Evolutionary conservation across 768 basidiomycete genomes (phyloP).

Genomic region (Calocybe indica): DNA sequence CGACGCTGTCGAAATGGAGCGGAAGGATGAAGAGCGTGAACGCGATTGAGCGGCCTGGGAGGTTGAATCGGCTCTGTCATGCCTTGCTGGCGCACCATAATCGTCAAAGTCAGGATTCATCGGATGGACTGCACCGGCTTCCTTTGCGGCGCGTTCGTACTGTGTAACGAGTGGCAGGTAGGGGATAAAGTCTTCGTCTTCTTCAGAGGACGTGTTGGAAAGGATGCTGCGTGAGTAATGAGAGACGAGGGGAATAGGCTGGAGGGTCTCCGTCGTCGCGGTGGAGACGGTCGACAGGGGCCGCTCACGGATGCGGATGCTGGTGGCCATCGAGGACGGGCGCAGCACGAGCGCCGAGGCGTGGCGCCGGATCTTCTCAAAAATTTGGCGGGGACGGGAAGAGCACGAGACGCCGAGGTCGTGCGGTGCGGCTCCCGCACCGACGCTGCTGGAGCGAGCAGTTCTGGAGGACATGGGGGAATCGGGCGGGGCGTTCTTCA

Average conservation of each 20-base stretch:
- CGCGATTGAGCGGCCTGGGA: constrained; percentile 11
- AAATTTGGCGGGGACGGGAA: constrained; percentile 10
- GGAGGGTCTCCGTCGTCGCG: neutral
- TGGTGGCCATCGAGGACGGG: neutral
- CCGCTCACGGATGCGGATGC: no score
- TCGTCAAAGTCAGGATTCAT: neutral
- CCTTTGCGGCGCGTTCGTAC: constrained; percentile 7
- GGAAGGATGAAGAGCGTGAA: constrained; percentile 6
- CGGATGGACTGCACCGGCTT: neutral
- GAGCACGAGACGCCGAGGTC: constrained; percentile 1
- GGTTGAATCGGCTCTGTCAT: neutral
- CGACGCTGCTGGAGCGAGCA: neutral
- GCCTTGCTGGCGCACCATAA: neutral
- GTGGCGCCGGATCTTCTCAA: constrained; percentile 14
- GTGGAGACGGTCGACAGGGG: no score
- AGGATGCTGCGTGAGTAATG: constrained; percentile 2
- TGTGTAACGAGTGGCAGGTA: constrained; percentile 11
- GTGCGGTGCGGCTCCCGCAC: constrained; percentile 1
- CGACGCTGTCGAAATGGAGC: neutral
- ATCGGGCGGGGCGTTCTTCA: neutral
- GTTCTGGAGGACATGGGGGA: neutral
- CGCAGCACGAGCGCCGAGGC: constrained; percentile 12
- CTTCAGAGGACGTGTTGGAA: constrained; percentile 1
- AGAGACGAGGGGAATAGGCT: constrained; percentile 8
- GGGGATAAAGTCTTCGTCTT: constrained; percentile 5